A percentile compares a stretch with the other conserved stretches of the same genome.
Conservation (phyloP, 2,329 filamentous ascomycete genomes). For the Cladosporium velox region DNA sequence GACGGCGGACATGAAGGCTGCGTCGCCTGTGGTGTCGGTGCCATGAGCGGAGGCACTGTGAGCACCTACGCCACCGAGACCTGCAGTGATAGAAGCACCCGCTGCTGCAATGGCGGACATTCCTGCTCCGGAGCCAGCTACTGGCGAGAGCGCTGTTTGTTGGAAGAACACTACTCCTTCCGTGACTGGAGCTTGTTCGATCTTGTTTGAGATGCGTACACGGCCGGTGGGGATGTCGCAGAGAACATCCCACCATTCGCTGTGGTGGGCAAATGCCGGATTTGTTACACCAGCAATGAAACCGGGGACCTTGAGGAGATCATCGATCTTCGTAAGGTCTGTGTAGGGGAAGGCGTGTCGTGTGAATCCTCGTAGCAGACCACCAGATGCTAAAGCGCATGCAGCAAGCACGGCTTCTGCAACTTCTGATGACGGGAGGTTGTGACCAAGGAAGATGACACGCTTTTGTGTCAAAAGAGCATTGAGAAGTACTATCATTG, state of each 20-base stretch:
- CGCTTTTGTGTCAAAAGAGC: constrained; percentile 94
- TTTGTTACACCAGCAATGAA: constrained; percentile 99
- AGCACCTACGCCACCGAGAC: constrained; percentile 31
- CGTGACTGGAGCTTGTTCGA: constrained; percentile 77
- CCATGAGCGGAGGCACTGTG: constrained; percentile 30
- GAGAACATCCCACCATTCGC: constrained; percentile 97
- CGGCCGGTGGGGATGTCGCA: constrained; percentile 90
- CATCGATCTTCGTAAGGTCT: constrained; percentile 95
- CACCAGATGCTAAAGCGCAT: constrained; percentile 88
- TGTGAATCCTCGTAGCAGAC: constrained; percentile 89
- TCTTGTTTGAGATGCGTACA: constrained; percentile 89
- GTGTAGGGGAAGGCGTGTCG: constrained; percentile 97
- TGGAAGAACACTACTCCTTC: constrained; percentile 88
- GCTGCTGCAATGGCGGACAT: constrained; percentile 34
- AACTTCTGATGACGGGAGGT: constrained; percentile 91
- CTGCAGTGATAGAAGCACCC: constrained; percentile 40
- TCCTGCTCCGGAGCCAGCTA: constrained; percentile 24
- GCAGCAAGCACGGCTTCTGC: constrained; percentile 98
- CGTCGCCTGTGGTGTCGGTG: constrained; percentile 75
- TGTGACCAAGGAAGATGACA: constrained; percentile 93
- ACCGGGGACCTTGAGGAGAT: constrained; percentile 90
- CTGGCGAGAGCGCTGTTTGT: constrained; percentile 47
- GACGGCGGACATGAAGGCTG: constrained; percentile 84
- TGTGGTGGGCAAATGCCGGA: constrained; percentile 90
- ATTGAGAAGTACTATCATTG: constrained; percentile 91